Conservation (phyloP, 208 protist genomes). For the Acanthamoeba healyi region DNA sequence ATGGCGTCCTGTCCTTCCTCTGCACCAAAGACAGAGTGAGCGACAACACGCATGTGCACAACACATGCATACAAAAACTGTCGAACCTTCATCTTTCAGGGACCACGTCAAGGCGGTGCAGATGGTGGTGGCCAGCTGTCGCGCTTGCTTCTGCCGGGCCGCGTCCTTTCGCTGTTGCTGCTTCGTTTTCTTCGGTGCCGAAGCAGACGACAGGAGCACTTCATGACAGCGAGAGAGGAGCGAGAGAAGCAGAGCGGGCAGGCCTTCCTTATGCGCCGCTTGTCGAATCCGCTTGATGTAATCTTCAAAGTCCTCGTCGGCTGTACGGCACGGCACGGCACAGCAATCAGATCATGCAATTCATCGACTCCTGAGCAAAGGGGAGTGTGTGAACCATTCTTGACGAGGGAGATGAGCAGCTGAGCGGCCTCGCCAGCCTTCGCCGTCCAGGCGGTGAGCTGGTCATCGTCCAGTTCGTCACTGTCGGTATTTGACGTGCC, state of each 20-base stretch:
- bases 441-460: not conserved
- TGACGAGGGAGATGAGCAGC: not conserved
- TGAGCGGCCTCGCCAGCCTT: not conserved
- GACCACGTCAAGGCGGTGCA: not conserved
- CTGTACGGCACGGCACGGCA: no score
- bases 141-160: not conserved
- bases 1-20: constrained; percentile 4
- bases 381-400: no score
- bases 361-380: not conserved
- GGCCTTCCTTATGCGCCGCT: not conserved
- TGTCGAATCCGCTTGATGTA: not conserved
- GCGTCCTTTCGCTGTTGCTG: not conserved
- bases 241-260: not conserved
- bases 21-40: not conserved
- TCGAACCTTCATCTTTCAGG: not conserved
- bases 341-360: not conserved
- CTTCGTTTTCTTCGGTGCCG: not conserved
- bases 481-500: not conserved
- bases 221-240: not conserved
- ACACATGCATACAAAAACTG: not conserved
- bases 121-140: not conserved
- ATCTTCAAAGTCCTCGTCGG: not conserved
- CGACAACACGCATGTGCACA: not conserved
- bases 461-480: not conserved
- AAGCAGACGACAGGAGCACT: not conserved